phyloP scores from a whole-genome alignment of 1,139 yeast genomes.

The Blastobotrys arbuscula region DNA sequence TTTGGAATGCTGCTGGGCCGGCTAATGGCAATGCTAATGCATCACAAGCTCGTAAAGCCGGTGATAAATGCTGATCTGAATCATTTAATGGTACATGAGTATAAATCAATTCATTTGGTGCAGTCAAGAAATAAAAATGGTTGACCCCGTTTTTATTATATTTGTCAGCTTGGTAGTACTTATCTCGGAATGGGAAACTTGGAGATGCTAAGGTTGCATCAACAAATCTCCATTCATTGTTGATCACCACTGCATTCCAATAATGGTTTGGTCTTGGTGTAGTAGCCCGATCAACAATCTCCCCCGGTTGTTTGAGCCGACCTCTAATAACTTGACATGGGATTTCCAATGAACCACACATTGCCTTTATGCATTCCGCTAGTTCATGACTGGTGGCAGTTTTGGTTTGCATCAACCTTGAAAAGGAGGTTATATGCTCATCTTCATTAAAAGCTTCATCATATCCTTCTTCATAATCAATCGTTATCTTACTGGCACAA shows the following conservation, averaged over 20 bases:
- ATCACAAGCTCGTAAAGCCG: conserved; percentile 72
- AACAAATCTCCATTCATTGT: conserved; percentile 72
- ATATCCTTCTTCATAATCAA: conserved; percentile 30
- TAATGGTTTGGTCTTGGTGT: conserved; percentile 63
- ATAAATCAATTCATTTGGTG: conserved; percentile 68
- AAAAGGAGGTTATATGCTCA: conserved; percentile 18
- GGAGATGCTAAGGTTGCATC: conserved; percentile 63
- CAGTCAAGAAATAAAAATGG: conserved; percentile 68
- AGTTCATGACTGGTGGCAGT: conserved; percentile 66
- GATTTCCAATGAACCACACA: conserved; percentile 65
- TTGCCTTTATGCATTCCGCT: conserved; percentile 66
- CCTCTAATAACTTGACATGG: conserved; percentile 77
- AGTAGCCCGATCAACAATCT: conserved; percentile 38
- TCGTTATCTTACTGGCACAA: conserved; percentile 47
- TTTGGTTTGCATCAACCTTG: conserved; percentile 36
- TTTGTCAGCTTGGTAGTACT: conserved; percentile 30
- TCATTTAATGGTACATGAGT: conserved; percentile 81
- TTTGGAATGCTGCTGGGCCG: conserved; percentile 70
- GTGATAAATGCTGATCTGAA: conserved; percentile 77
- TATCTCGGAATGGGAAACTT: conserved; percentile 40
- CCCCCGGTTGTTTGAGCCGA: conserved; percentile 73
- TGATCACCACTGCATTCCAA: conserved; percentile 77
- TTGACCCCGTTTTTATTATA: conserved; percentile 28
- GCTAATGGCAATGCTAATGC: conserved; percentile 80
- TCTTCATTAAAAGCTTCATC: conserved; percentile 17